Percentiles rank a stretch among this genome's conserved stretches.
Conservation (phyloP, 2,329 filamentous ascomycete genomes). For the Penicillium polonicum region DNA sequence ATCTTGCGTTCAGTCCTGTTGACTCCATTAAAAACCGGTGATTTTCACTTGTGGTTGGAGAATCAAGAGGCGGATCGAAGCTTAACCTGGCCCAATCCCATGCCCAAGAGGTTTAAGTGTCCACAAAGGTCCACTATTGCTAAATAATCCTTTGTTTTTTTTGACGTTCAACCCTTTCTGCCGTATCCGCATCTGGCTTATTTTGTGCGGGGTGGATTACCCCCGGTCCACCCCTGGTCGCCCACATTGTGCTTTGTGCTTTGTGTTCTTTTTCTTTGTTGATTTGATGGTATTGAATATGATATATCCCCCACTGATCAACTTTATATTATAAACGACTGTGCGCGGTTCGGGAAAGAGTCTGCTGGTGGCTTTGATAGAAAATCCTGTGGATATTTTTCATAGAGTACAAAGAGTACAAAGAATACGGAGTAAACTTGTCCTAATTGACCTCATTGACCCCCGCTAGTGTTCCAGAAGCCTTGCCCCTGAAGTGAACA, state of each 20-base stretch:
- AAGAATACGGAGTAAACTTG: background rate
- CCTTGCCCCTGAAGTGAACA: conserved; percentile 2
- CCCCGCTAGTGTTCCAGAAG: conserved; percentile 6
- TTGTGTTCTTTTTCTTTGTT: background rate
- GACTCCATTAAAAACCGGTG: background rate
- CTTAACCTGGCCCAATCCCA: conserved; percentile 15
- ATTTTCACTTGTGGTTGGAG: background rate
- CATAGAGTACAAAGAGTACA: background rate
- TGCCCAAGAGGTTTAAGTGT: background rate
- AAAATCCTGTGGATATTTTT: background rate
- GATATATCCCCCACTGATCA: background rate
- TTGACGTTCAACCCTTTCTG: background rate
- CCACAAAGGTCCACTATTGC: conserved; percentile 5
- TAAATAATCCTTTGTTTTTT: conserved; percentile 4
- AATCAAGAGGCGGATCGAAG: conserved; percentile 9
- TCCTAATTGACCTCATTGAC: too few species aligned
- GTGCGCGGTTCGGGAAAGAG: background rate
- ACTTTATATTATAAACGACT: background rate
- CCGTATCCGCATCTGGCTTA: background rate
- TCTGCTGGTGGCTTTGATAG: background rate
- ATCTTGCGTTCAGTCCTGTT: background rate
- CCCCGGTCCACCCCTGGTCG: background rate
- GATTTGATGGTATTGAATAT: background rate
- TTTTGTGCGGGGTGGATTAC: conserved; percentile 1
- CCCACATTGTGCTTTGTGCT: background rate